Percentiles rank a stretch among this genome's conserved stretches.
phyloP scores from a whole-genome alignment of 164 flowering plant species.

The Pachysandra terminalis region DNA sequence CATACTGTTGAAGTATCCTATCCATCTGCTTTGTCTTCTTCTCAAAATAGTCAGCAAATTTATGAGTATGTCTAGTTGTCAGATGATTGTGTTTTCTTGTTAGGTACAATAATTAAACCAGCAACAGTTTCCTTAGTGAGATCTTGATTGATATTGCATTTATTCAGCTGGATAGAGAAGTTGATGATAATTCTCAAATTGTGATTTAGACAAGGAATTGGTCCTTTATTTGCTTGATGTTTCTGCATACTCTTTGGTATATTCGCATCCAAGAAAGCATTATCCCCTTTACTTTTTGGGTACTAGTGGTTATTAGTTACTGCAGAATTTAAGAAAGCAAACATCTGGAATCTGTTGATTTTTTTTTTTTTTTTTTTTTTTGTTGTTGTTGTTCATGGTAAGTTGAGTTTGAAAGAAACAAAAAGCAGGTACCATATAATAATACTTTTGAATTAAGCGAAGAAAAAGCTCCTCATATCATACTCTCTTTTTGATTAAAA shows the following conservation, averaged over 20 bases:
- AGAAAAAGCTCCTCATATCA: neutral
- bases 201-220: neutral
- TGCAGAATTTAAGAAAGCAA: neutral
- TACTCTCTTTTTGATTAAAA: neutral
- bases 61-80: no score
- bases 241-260: neutral
- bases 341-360: neutral
- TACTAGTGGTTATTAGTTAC: neutral
- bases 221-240: neutral
- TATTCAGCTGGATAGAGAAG: neutral
- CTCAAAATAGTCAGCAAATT: no score
- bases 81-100: no score
- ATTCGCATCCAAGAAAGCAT: neutral
- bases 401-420: neutral
- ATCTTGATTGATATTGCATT: no score
- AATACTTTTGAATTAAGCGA: neutral
- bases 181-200: neutral
- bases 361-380: no score
- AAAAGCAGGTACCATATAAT: neutral
- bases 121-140: no score
- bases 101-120: no score
- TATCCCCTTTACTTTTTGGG: neutral
- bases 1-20: no score
- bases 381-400: neutral
- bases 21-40: no score